Percentiles rank a stretch among this genome's conserved stretches.
Conservation (phyloP, 225 moss, liverwort and hornwort genomes). For the Neckera pumila region DNA sequence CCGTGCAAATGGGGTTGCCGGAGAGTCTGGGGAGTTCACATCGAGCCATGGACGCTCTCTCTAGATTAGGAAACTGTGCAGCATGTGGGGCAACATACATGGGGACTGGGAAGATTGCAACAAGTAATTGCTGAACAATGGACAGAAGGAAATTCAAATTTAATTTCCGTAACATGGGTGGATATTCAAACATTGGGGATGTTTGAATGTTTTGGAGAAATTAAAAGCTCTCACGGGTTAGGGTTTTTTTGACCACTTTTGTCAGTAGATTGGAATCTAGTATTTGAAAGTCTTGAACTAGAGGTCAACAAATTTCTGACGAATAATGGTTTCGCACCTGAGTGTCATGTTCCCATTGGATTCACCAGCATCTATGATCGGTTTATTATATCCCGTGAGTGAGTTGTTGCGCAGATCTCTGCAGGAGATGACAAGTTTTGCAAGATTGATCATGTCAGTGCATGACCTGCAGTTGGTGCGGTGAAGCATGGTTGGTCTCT, state of each 20-base stretch:
- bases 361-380: neutral
- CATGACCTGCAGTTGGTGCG: neutral
- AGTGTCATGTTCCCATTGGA: constrained; percentile 19
- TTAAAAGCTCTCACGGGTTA: neutral
- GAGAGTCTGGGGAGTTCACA: constrained; percentile 9
- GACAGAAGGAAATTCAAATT: neutral
- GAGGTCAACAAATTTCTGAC: neutral
- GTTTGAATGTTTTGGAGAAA: neutral
- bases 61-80: neutral
- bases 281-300: neutral
- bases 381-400: neutral
- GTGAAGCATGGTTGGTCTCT: neutral
- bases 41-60: neutral
- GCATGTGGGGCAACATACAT: neutral
- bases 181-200: neutral
- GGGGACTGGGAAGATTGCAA: neutral
- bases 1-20: constrained; percentile 30
- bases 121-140: neutral
- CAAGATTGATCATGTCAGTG: neutral
- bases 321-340: neutral
- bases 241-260: neutral
- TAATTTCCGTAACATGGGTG: neutral
- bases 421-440: neutral
- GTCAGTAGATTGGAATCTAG: neutral
- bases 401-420: constrained; percentile 52